Conservation (phyloP, 73 alveolate species). For the Blepharisma japonicum region DNA sequence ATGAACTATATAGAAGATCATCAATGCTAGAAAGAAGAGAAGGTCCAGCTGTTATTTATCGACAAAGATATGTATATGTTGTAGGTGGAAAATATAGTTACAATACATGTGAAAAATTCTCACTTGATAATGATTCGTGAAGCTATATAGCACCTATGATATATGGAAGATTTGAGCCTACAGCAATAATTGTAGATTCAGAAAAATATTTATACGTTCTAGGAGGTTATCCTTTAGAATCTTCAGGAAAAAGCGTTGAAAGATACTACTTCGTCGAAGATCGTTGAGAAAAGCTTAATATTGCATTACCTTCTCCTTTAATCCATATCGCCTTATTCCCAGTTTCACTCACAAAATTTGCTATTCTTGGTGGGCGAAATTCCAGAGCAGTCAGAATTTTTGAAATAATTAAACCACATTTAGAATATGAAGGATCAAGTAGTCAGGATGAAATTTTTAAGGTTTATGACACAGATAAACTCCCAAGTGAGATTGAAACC, state of each 20-base stretch:
- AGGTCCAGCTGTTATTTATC: conserved; percentile 29
- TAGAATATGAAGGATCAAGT: not conserved
- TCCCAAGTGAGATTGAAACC: not conserved
- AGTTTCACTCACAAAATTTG: conserved; percentile 21
- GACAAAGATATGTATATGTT: conserved; percentile 6
- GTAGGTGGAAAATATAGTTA: conserved; percentile 23
- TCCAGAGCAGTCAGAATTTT: not conserved
- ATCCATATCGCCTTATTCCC: not conserved
- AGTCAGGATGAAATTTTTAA: conserved; percentile 5
- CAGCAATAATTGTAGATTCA: not conserved
- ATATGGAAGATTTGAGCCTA: conserved; percentile 19
- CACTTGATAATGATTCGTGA: conserved; percentile 8
- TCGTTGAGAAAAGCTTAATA: not conserved
- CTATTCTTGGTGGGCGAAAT: conserved; percentile 9
- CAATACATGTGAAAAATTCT: conserved; percentile 23
- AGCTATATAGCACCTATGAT: conserved; percentile 6
- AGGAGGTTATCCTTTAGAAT: conserved; percentile 30
- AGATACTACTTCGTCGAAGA: conserved; percentile 20
- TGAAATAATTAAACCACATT: not conserved
- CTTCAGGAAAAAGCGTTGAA: conserved; percentile 31
- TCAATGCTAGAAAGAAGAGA: conserved; percentile 22
- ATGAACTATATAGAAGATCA: not conserved
- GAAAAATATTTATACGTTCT: conserved; percentile 7
- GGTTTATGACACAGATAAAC: not conserved
- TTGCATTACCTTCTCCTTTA: conserved; percentile 22